phyloP scores from a whole-genome alignment of 2,329 filamentous ascomycete genomes.

The Sporothrix humicola region DNA sequence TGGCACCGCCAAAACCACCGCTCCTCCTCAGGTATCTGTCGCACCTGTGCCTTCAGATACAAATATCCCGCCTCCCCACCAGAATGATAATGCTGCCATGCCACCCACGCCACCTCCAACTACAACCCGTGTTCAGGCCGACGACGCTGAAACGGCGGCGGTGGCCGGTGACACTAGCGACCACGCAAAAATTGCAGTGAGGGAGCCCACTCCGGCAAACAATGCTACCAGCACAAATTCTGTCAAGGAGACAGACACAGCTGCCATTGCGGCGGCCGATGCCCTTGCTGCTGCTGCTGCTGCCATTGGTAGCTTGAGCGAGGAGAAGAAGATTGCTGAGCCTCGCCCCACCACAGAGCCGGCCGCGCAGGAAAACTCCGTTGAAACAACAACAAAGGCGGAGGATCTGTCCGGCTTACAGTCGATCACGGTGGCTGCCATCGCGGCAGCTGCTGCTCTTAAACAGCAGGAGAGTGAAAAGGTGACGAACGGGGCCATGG shows the following conservation, averaged over 20 bases:
- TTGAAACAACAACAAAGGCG: background rate
- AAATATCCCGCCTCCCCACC: background rate
- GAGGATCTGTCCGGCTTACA: conserved; percentile 17
- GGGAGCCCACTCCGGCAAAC: background rate
- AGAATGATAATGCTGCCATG: background rate
- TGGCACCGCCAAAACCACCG: background rate
- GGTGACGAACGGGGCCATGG: conserved; percentile 29
- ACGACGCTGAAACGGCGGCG: background rate
- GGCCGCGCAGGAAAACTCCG: background rate
- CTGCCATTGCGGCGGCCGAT: background rate
- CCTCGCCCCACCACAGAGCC: background rate
- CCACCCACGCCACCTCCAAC: conserved; percentile 19
- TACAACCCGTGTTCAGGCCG: background rate
- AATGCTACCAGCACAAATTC: background rate
- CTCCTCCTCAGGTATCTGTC: background rate
- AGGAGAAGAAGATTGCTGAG: background rate
- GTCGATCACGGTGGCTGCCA: conserved; percentile 32
- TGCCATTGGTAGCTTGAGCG: background rate
- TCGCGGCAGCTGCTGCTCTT: conserved; percentile 15
- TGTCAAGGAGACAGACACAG: background rate
- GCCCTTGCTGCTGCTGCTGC: background rate
- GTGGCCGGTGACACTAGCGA: background rate
- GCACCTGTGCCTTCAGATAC: background rate
- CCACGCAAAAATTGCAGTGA: background rate
- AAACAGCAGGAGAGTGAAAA: conserved; percentile 15